Evolutionary conservation across 108 stramenopile species (phyloP).

Genomic region (Phaeodactylum tricornutum): DNA sequence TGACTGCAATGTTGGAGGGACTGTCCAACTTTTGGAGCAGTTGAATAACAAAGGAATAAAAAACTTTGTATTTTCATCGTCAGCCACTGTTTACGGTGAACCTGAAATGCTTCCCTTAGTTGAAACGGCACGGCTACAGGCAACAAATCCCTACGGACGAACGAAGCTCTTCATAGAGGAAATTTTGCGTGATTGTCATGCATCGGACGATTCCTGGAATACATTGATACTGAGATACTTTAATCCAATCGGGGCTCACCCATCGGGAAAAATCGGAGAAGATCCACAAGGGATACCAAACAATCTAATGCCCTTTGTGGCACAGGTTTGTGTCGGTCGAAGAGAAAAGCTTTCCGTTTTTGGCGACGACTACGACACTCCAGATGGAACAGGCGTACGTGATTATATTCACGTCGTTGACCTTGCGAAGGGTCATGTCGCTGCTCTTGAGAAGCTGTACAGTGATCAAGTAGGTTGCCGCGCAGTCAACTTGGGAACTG

Average conservation of each 20-base stretch:
- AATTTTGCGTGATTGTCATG: constrained; percentile 87
- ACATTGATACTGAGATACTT: constrained; percentile 93
- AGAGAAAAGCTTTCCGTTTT: constrained; percentile 88
- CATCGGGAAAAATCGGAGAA: constrained; percentile 93
- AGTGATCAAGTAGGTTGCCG: constrained; percentile 49
- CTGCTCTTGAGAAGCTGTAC: constrained; percentile 84
- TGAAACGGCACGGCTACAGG: constrained; percentile 66
- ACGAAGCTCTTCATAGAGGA: constrained; percentile 99
- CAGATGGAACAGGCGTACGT: constrained; percentile 97
- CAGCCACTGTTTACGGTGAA: constrained; percentile 98
- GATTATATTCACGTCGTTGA: constrained; percentile 99
- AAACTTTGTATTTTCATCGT: constrained; percentile 92
- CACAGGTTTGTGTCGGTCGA: constrained; percentile 88
- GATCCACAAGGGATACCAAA: constrained; percentile 98
- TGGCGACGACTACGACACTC: constrained; percentile 96
- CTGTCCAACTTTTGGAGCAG: constrained; percentile 63
- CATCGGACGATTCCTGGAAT: constrained; percentile 48
- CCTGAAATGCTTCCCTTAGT: constrained; percentile 82
- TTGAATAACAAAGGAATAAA: constrained; percentile 29
- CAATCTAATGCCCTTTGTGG: constrained; percentile 97
- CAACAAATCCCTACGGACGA: constrained; percentile 96
- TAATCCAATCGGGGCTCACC: constrained; percentile 99
- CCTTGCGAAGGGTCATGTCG: constrained; percentile 93
- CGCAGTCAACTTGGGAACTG: constrained; percentile 96
- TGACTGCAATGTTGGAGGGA: constrained; percentile 93